These are phyloP conservation scores for Monocercomonoides exilis DNA, from an alignment of 78 protist species.

Conservation along the genomic window DNA sequence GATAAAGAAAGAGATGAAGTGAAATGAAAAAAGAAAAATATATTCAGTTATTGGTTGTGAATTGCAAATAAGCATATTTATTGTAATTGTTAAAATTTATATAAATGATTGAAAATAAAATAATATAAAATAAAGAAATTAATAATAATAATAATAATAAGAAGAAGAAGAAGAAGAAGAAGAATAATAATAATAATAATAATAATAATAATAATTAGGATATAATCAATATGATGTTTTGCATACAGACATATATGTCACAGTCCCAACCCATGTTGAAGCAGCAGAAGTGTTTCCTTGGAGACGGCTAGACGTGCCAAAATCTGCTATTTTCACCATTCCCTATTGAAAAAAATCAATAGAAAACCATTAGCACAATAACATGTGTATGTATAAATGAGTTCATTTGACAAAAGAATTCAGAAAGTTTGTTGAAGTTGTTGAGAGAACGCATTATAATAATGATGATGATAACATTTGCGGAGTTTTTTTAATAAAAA, in stretches of 20 bases:
- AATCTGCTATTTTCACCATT: background rate
- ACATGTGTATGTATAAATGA: background rate
- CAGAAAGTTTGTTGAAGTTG: background rate
- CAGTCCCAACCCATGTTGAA: conserved; percentile 3
- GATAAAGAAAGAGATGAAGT: too few species aligned
- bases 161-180: too few species aligned
- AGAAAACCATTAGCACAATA: background rate
- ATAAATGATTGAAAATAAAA: too few species aligned
- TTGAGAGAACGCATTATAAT: background rate
- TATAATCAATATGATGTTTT: background rate
- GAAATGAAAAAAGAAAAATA: too few species aligned
- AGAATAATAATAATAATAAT: too few species aligned
- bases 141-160: too few species aligned
- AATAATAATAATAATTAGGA: background rate
- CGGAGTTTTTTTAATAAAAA: too few species aligned
- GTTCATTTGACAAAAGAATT: background rate
- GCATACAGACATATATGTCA: background rate
- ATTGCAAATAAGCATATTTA: background rate
- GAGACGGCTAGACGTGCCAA: conserved; percentile 1
- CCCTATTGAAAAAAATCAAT: background rate
- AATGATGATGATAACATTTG: background rate
- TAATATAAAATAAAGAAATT: too few species aligned
- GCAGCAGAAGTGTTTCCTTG: background rate
- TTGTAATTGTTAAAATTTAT: background rate
- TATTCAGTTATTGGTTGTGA: too few species aligned